phyloP scores from a whole-genome alignment of 2,329 filamentous ascomycete species.

The Coniochaeta sp. region DNA sequence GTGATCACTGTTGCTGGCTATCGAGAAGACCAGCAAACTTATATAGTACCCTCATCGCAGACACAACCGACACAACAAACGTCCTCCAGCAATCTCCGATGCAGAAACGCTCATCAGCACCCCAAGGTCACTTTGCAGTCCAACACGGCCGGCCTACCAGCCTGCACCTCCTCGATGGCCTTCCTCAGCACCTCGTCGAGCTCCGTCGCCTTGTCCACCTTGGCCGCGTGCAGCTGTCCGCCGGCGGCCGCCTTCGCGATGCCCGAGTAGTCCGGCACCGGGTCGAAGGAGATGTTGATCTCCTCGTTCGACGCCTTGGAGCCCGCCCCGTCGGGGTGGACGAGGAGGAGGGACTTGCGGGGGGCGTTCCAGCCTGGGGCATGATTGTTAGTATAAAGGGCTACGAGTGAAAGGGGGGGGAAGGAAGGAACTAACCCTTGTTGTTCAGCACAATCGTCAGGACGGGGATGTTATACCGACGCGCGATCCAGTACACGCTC shows the following conservation, averaged over 20 bases:
- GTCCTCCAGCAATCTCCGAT: no score
- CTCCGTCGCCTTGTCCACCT: constrained; percentile 37
- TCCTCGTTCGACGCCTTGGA: constrained; percentile 52
- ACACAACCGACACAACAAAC: no score
- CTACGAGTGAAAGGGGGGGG: background rate
- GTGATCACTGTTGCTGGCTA: no score
- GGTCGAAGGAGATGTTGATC: constrained; percentile 54
- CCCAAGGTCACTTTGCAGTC: constrained; percentile 43
- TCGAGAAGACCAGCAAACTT: no score
- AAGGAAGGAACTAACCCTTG: constrained; percentile 30
- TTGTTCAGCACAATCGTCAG: constrained; percentile 44
- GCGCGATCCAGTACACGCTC: constrained; percentile 41
- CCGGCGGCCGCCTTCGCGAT: constrained; percentile 54
- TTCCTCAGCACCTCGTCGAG: constrained; percentile 39
- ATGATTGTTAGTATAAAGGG: constrained; percentile 1
- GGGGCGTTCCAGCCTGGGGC: constrained; percentile 51
- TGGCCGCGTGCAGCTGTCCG: constrained; percentile 43
- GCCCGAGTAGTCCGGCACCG: constrained; percentile 50
- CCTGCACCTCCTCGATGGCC: constrained; percentile 43
- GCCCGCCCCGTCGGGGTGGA: constrained; percentile 50
- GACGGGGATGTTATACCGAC: constrained; percentile 38
- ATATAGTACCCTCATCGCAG: no score
- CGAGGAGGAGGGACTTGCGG: constrained; percentile 46
- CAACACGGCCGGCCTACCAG: constrained; percentile 44
- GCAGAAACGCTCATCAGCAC: no score